These are phyloP conservation scores for Talaromyces islandicus DNA, from an alignment of 2,329 filamentous ascomycete genomes.

Conservation along the genomic window DNA sequence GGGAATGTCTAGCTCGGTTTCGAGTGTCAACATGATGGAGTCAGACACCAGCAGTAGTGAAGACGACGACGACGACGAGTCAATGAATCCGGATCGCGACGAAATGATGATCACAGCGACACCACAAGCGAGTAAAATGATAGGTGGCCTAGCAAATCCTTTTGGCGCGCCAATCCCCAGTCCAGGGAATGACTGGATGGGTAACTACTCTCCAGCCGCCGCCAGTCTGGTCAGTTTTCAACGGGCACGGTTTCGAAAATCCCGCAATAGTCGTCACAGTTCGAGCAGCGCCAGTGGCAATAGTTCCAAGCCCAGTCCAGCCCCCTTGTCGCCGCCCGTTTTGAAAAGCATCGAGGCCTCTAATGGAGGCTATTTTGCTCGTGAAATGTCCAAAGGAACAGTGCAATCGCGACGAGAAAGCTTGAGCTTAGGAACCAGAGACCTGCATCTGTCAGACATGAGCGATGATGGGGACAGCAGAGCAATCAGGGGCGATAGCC, in stretches of 20 bases:
- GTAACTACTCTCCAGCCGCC: conserved; percentile 60
- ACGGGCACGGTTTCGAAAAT: conserved; percentile 52
- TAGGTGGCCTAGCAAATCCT: conserved; percentile 34
- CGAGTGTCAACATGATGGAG: conserved; percentile 71
- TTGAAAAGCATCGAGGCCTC: conserved; percentile 50
- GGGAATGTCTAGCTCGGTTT: conserved; percentile 71
- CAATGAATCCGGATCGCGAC: conserved; percentile 64
- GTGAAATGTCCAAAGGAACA: conserved; percentile 43
- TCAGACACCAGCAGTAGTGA: conserved; percentile 72
- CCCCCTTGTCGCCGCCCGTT: conserved; percentile 71
- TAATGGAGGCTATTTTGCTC: conserved; percentile 49
- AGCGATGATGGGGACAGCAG: conserved; percentile 69
- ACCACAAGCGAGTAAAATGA: conserved; percentile 64
- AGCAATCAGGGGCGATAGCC: conserved; percentile 27
- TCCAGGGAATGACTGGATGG: conserved; percentile 58
- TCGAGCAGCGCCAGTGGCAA: conserved; percentile 65
- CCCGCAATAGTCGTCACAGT: conserved; percentile 57
- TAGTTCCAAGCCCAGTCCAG: conserved; percentile 62
- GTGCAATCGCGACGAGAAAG: conserved; percentile 68
- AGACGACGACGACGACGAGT: conserved; percentile 48
- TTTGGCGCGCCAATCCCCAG: conserved; percentile 47
- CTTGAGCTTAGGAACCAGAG: conserved; percentile 83
- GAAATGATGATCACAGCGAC: conserved; percentile 72
- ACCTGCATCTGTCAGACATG: conserved; percentile 71
- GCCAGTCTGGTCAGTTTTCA: conserved; percentile 77